Evolutionary conservation across 805 yeast species (phyloP).

Genomic region (Candida suzukii): DNA sequence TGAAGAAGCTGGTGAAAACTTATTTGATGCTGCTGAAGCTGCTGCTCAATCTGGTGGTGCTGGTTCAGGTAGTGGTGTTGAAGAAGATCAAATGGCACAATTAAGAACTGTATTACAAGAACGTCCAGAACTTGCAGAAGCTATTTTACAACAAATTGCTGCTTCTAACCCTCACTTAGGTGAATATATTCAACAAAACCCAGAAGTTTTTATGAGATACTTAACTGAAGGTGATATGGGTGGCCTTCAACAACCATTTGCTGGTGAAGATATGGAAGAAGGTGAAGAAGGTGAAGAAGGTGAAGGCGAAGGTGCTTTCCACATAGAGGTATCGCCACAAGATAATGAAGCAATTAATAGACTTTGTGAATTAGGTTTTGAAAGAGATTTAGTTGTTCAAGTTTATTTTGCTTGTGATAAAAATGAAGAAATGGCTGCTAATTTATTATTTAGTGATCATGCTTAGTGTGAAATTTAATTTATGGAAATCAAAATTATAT

Average conservation of each 20-base stretch:
- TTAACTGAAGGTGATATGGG: conserved; percentile 57
- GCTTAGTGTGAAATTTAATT: too few species aligned
- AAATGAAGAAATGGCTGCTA: conserved; percentile 95
- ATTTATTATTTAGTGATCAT: conserved; percentile 68
- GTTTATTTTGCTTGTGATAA: conserved; percentile 97
- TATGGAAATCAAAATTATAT: too few species aligned
- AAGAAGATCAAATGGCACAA: conserved; percentile 36
- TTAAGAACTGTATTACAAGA: conserved; percentile 74
- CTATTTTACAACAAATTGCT: conserved; percentile 75
- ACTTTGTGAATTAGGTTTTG: conserved; percentile 89
- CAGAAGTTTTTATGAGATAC: conserved; percentile 81
- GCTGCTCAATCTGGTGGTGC: conserved; percentile 14
- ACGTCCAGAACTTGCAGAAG: conserved; percentile 84
- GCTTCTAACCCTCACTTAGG: conserved; percentile 81
- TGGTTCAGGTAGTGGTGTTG: conserved; percentile 21
- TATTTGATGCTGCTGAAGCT: conserved; percentile 46
- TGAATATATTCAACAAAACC: conserved; percentile 69
- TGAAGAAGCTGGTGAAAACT: conserved; percentile 24
- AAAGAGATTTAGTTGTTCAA: conserved; percentile 78
- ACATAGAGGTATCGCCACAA: conserved; percentile 63
- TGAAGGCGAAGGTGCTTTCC: conserved; percentile 35
- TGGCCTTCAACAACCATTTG: conserved; percentile 39
- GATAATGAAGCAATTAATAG: conserved; percentile 88
- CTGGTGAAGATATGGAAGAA: conserved; percentile 26
- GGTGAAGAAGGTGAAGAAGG: conserved; percentile 27